Evolutionary conservation across 768 basidiomycete genomes (phyloP).

Genomic region (Leccinellum albellum): DNA sequence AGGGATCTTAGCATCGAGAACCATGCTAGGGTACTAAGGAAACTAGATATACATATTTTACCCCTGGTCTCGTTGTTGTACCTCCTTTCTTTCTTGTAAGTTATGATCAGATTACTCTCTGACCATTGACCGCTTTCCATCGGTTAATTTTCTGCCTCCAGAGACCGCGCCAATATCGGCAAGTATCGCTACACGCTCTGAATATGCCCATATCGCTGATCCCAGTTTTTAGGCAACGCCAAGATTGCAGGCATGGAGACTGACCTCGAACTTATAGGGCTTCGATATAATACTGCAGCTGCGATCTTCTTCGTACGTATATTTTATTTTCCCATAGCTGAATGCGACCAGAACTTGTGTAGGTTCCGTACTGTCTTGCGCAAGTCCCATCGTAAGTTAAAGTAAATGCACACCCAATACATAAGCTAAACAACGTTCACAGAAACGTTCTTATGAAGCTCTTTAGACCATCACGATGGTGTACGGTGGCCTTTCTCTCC

Average conservation of each 20-base stretch:
- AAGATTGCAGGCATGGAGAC: constrained; percentile 43
- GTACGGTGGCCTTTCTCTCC: constrained; percentile 12
- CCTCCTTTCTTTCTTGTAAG: background rate
- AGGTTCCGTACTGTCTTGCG: constrained; percentile 36
- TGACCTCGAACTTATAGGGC: constrained; percentile 35
- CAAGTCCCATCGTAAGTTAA: constrained; percentile 38
- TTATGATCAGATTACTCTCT: background rate
- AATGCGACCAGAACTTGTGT: background rate
- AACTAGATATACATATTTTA: background rate
- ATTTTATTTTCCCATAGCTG: background rate
- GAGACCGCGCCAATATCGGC: constrained; percentile 46
- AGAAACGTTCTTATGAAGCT: constrained; percentile 39
- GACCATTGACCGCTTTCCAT: background rate
- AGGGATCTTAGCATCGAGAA: background rate
- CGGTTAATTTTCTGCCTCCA: constrained; percentile 8
- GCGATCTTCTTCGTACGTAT: constrained; percentile 36
- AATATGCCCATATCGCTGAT: constrained; percentile 1
- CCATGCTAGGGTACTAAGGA: background rate
- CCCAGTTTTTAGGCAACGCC: constrained; percentile 34
- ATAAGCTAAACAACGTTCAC: background rate
- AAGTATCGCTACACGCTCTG: constrained; percentile 8
- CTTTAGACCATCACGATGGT: constrained; percentile 32
- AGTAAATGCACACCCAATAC: background rate
- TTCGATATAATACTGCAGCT: constrained; percentile 36
- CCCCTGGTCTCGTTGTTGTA: background rate